Base-by-base conservation (phyloP, 345 rosid species). In the Gynandropsis gynandra region DNA sequence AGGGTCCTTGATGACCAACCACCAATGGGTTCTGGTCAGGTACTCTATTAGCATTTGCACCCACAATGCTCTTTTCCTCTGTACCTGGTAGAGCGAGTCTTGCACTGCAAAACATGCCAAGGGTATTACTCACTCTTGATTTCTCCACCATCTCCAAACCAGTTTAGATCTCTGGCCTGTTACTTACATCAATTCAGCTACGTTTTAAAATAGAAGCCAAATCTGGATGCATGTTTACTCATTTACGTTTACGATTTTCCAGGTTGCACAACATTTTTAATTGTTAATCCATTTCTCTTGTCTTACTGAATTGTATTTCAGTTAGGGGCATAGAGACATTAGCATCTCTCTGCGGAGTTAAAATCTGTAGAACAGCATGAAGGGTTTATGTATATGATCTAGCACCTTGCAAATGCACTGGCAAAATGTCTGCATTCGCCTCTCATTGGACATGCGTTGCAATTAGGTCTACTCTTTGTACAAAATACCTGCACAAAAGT, bases 371-470 rank as follows among this genome's bases (percentile, higher is more conserved):
- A 31, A 31, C 18, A 40, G 16, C 17, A 47, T 15, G 27, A 53
- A 62, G 20, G 13, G 40, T 36, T 43, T 18, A 57, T 14, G 61
- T 42, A 31, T 48, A 62, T 33, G 33, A 48, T 18, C 54, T 38
- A 33, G 65, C 10, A 87, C 98, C 98, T 92, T 76, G 98, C 97
- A 72, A 87, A 92, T 31, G 95, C 98, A 71, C 98, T 92, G 6
- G 98, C 97, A 68, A 92, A 92, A 59, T 92, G 97, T 72, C 97
- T 81, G 68, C 98, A 92, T 58, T 87, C 98, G 61, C 90, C 95
- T 77, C 97, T 78, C 96, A 92, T 82, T 0, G 97, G 98, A 63
- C 98, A 92, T 20, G 95, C 88, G 46, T 92, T 92, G 67, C 98
- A 92, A 65, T 92, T 92, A 40, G 98, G 98, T 59, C 72, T 85